These are phyloP conservation scores for Handroanthus guayacan DNA, from an alignment of 257 asterid genomes.

Conservation along the genomic window DNA sequence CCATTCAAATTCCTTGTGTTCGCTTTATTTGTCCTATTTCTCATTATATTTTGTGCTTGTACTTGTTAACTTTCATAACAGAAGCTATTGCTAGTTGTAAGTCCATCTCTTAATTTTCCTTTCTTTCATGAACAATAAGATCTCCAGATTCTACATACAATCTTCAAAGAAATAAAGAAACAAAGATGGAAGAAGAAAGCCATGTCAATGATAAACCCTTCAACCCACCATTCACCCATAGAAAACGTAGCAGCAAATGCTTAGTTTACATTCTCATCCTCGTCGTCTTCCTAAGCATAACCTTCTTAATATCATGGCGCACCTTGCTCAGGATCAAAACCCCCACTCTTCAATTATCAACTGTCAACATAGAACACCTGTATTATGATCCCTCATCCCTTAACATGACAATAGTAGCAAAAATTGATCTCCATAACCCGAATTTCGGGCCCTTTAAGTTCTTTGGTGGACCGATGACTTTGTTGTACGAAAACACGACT, in stretches of 20 bases:
- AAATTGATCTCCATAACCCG: conserved; percentile 42
- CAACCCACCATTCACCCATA: conserved; percentile 12
- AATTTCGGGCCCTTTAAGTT: conserved; percentile 59
- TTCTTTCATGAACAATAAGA: background rate
- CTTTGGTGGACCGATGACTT: conserved; percentile 38
- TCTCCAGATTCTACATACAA: background rate
- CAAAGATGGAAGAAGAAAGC: conserved; percentile 33
- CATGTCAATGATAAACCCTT: conserved; percentile 25
- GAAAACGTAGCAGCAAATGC: conserved; percentile 46
- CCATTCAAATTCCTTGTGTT: too few species aligned
- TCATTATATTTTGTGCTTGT: too few species aligned
- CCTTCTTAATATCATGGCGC: conserved; percentile 45
- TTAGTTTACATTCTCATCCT: conserved; percentile 46
- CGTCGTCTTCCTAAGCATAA: conserved; percentile 48
- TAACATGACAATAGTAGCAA: conserved; percentile 43
- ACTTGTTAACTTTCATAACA: too few species aligned
- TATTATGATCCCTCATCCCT: conserved; percentile 33
- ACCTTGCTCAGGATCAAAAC: conserved; percentile 45
- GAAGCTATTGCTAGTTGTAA: background rate
- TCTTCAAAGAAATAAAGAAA: background rate
- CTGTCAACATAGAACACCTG: conserved; percentile 35
- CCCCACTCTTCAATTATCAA: conserved; percentile 43
- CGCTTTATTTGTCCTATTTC: too few species aligned
- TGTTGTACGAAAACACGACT: conserved; percentile 45
- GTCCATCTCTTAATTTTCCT: background rate